Conservation (phyloP, 805 yeast genomes). For the Isabelozyma rhagii region DNA sequence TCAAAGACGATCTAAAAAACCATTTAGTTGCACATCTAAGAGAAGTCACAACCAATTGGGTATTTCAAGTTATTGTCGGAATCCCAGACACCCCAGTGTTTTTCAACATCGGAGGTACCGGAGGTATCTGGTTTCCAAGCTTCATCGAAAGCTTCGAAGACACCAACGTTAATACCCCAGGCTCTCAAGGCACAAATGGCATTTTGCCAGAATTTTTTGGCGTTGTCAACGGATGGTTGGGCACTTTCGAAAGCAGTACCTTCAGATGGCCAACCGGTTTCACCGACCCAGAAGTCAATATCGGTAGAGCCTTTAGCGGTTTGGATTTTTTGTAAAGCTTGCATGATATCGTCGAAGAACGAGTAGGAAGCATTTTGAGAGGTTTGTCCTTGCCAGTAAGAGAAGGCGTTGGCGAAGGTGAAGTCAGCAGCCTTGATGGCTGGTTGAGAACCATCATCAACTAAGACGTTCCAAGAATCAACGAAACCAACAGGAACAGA, state of each 20-base stretch:
- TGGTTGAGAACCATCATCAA: conserved; percentile 67
- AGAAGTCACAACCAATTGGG: conserved; percentile 33
- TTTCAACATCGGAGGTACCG: conserved; percentile 82
- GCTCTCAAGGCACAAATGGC: conserved; percentile 92
- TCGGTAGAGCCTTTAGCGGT: conserved; percentile 82
- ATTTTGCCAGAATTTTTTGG: conserved; percentile 78
- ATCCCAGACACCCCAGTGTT: conserved; percentile 92
- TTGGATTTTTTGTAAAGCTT: conserved; percentile 88
- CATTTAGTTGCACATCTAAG: neutral
- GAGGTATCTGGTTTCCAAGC: conserved; percentile 93
- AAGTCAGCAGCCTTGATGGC: conserved; percentile 82
- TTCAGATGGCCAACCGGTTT: conserved; percentile 94
- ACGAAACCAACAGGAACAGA: conserved; percentile 84
- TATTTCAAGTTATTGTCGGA: conserved; percentile 40
- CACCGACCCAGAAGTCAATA: conserved; percentile 92
- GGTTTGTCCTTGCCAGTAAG: conserved; percentile 98
- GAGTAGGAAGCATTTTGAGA: conserved; percentile 80
- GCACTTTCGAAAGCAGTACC: conserved; percentile 73
- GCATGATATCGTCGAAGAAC: conserved; percentile 96
- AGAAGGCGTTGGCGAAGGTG: conserved; percentile 91
- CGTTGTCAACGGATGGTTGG: conserved; percentile 68
- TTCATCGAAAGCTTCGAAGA: conserved; percentile 94
- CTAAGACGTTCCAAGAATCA: conserved; percentile 92
- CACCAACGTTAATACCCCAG: conserved; percentile 92
- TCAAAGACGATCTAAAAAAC: neutral